These are phyloP conservation scores for Huntiella decipiens DNA, from an alignment of 2,329 filamentous ascomycete species.

Conservation along the genomic window DNA sequence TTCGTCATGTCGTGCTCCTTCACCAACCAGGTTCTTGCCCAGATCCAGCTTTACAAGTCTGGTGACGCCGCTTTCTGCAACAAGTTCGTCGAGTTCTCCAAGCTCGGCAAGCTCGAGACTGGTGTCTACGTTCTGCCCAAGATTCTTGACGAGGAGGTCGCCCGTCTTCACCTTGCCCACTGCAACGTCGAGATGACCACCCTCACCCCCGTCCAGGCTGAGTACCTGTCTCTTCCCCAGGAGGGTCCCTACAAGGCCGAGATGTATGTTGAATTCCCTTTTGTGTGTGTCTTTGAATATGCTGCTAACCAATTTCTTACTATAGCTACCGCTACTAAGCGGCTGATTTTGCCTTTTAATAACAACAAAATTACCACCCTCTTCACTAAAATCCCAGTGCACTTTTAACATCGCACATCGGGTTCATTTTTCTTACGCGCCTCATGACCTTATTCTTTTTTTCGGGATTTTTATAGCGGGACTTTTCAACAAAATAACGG, in stretches of 20 bases:
- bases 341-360: slow-evolving; percentile 5
- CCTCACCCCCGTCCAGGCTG: slow-evolving; percentile 70
- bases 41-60: slow-evolving; percentile 96
- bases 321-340: slow-evolving; percentile 27
- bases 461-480: slow-evolving; percentile 12
- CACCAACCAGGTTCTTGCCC: slow-evolving; percentile 99
- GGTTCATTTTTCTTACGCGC: slow-evolving; percentile 9
- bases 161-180: slow-evolving; percentile 78
- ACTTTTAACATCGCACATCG: slow-evolving; percentile 11
- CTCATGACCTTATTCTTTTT: slow-evolving; percentile 12
- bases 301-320: slow-evolving; percentile 12
- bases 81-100: slow-evolving; percentile 94
- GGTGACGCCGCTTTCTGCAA: slow-evolving; percentile 68
- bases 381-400: slow-evolving; percentile 11
- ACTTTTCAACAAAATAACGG: slow-evolving; percentile 13
- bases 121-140: slow-evolving; percentile 96
- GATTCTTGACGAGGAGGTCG: slow-evolving; percentile 98
- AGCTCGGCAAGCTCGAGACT: slow-evolving; percentile 72
- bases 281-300: background rate
- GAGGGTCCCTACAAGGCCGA: slow-evolving; percentile 95
- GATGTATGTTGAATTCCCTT: slow-evolving; percentile 38
- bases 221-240: slow-evolving; percentile 73
- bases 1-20: slow-evolving; percentile 99
- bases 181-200: slow-evolving; percentile 85
- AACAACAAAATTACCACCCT: slow-evolving; percentile 16